These are phyloP conservation scores for Fraxinus platypoda DNA, from an alignment of 305 asterid genomes.

Conservation along the genomic window DNA sequence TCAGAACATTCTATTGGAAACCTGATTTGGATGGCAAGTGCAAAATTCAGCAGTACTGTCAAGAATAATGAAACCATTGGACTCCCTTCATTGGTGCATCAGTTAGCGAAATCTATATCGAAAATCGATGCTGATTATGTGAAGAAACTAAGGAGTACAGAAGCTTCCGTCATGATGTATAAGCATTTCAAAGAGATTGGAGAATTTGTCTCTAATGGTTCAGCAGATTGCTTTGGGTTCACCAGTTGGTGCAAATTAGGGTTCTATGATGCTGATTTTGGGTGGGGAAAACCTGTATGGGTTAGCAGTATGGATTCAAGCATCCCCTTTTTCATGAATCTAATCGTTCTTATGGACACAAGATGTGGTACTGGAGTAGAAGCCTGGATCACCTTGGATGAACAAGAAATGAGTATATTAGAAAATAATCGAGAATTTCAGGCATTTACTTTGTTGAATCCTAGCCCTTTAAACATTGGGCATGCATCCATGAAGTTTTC, in stretches of 20 bases:
- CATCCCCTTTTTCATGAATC: constrained; percentile 52
- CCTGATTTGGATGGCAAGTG: constrained; percentile 58
- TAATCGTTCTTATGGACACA: constrained; percentile 49
- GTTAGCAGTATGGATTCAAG: constrained; percentile 52
- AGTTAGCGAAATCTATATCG: constrained; percentile 37
- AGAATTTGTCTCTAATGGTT: constrained; percentile 37
- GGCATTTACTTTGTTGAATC: constrained; percentile 39
- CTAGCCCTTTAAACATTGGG: constrained; percentile 37
- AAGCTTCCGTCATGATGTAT: constrained; percentile 41
- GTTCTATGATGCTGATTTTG: constrained; percentile 63
- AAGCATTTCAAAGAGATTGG: constrained; percentile 45
- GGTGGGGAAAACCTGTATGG: constrained; percentile 76
- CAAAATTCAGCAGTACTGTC: constrained; percentile 17
- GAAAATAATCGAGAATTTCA: constrained; percentile 36
- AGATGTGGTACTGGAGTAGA: constrained; percentile 58
- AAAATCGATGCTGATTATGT: constrained; percentile 38
- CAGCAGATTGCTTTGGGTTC: constrained; percentile 48
- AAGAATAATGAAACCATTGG: not conserved
- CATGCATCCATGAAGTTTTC: not conserved
- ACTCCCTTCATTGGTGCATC: constrained; percentile 35
- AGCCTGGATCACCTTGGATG: constrained; percentile 79
- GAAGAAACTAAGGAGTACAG: constrained; percentile 40
- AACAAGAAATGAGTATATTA: constrained; percentile 49
- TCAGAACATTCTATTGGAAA: constrained; percentile 46
- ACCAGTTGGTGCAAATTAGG: constrained; percentile 73